Evolutionary conservation across 192 early-diverging fungal genomes (phyloP).

Genomic region (Dissophora ornata): DNA sequence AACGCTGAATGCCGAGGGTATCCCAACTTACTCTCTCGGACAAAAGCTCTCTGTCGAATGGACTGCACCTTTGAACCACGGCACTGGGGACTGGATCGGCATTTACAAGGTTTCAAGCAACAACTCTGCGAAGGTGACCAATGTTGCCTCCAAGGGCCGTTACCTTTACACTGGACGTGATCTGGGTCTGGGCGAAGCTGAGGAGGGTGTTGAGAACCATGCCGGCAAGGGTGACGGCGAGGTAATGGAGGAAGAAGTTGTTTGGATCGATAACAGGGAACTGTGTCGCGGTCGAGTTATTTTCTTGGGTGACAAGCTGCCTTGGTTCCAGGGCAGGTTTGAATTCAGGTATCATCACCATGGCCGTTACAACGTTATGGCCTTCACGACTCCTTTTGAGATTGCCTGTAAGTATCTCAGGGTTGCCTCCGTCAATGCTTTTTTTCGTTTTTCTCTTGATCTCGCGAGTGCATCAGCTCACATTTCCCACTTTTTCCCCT

Average conservation of each 20-base stretch:
- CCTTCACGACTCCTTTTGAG: conserved; percentile 81
- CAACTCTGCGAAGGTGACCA: conserved; percentile 80
- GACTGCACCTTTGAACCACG: conserved; percentile 79
- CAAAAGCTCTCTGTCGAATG: conserved; percentile 80
- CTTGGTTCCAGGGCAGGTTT: conserved; percentile 89
- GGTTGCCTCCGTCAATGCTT: no score
- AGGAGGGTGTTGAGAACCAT: conserved; percentile 65
- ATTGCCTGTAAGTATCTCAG: conserved; percentile 68
- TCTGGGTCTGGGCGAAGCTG: conserved; percentile 61
- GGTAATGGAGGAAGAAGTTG: conserved; percentile 41
- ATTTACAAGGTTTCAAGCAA: conserved; percentile 86
- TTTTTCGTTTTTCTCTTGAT: conserved; percentile 5
- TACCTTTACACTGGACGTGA: conserved; percentile 75
- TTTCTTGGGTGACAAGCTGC: conserved; percentile 76
- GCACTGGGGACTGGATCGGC: conserved; percentile 91
- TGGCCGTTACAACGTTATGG: conserved; percentile 86
- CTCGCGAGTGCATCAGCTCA: no score
- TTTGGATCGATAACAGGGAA: conserved; percentile 37
- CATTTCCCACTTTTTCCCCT: no score
- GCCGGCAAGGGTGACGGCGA: conserved; percentile 54
- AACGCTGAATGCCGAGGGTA: conserved; percentile 21
- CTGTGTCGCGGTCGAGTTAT: conserved; percentile 54
- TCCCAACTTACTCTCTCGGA: conserved; percentile 74
- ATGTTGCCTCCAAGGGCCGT: conserved; percentile 73
- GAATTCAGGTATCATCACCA: conserved; percentile 94